These are phyloP conservation scores for Alternaria alternata DNA, from an alignment of 2,329 filamentous ascomycete species.

Conservation along the genomic window DNA sequence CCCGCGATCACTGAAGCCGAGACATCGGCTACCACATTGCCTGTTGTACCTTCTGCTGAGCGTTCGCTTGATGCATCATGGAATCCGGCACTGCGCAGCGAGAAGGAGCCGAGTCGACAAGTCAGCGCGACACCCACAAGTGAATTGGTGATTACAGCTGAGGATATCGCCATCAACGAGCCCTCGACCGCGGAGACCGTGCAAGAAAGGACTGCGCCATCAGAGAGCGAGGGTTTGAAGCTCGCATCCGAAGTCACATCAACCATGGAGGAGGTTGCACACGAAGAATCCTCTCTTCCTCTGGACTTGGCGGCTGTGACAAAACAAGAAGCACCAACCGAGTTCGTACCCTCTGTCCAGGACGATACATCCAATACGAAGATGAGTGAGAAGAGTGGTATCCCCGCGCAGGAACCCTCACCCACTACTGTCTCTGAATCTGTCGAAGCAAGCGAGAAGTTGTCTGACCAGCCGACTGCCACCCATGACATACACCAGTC, in stretches of 20 bases:
- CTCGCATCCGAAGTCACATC: background rate
- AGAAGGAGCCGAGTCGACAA: background rate
- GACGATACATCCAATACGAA: constrained; percentile 29
- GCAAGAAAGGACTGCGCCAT: background rate
- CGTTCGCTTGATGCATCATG: constrained; percentile 4
- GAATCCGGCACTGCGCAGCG: background rate
- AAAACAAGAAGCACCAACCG: constrained; percentile 2
- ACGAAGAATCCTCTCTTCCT: background rate
- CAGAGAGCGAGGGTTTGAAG: background rate
- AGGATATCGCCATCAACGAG: background rate
- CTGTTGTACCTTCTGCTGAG: constrained; percentile 14
- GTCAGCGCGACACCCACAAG: constrained; percentile 1
- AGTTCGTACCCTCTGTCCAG: background rate
- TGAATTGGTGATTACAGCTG: background rate
- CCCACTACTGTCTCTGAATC: constrained; percentile 1
- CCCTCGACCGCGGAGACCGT: background rate
- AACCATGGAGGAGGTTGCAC: background rate
- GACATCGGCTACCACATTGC: constrained; percentile 14
- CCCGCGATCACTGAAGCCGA: constrained; percentile 26
- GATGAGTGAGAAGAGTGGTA: constrained; percentile 25
- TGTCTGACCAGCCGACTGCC: background rate
- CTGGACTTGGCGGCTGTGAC: background rate
- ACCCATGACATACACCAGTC: background rate
- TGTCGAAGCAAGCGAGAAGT: background rate
- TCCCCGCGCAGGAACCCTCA: constrained; percentile 15